These are phyloP conservation scores for Botrytis fabae DNA, from an alignment of 2,329 filamentous ascomycete species.

Conservation along the genomic window DNA sequence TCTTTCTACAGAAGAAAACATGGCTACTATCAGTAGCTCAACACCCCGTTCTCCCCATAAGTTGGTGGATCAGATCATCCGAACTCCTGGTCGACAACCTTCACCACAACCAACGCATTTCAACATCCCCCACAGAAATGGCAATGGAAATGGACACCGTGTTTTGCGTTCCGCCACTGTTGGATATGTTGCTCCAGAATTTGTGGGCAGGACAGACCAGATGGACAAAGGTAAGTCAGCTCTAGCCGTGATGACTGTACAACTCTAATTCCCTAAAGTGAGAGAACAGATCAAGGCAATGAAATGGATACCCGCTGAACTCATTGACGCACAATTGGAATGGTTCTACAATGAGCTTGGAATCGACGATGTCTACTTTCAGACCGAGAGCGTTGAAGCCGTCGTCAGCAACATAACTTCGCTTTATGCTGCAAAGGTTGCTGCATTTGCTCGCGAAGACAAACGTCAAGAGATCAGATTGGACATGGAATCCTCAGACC, in stretches of 20 bases:
- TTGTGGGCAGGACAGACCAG: constrained; percentile 87
- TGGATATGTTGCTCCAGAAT: constrained; percentile 92
- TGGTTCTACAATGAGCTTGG: constrained; percentile 99
- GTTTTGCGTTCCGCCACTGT: constrained; percentile 85
- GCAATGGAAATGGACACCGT: constrained; percentile 61
- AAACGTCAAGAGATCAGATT: constrained; percentile 92
- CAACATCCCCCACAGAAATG: constrained; percentile 62
- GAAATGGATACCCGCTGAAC: constrained; percentile 81
- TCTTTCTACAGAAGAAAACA: constrained; percentile 27
- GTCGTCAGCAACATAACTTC: constrained; percentile 95
- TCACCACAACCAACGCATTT: constrained; percentile 89
- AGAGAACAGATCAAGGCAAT: constrained; percentile 71
- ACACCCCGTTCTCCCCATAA: constrained; percentile 28
- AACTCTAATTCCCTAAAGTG: constrained; percentile 36
- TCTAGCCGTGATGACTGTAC: background rate
- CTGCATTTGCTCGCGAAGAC: constrained; percentile 88
- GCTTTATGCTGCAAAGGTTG: constrained; percentile 94
- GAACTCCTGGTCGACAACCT: constrained; percentile 47
- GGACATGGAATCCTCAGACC: constrained; percentile 91
- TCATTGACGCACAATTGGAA: constrained; percentile 80
- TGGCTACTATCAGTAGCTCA: constrained; percentile 29
- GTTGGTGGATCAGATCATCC: constrained; percentile 35
- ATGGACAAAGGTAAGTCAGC: constrained; percentile 36
- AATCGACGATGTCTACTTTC: constrained; percentile 98
- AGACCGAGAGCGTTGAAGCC: constrained; percentile 80